Conservation (phyloP, 306 rosid genomes). For the Inga leiocalycina region DNA sequence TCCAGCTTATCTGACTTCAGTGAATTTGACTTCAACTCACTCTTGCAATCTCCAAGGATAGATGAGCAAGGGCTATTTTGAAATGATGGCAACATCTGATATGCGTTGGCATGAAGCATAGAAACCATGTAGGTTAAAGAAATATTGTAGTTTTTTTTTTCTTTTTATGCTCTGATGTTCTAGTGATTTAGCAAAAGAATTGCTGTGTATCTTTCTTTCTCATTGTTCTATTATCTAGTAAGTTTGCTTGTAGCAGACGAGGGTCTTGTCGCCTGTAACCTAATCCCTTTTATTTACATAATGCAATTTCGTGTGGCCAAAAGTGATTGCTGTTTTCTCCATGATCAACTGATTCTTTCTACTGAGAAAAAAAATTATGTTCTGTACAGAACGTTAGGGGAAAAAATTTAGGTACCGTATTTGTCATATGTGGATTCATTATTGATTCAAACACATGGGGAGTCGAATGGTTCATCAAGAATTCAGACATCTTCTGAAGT, state of each 20-base stretch:
- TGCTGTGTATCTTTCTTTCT: background rate
- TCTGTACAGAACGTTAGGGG: too few species aligned
- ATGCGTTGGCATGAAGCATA: background rate
- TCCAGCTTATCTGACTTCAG: background rate
- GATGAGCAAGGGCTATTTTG: background rate
- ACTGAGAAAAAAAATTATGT: too few species aligned
- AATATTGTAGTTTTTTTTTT: too few species aligned
- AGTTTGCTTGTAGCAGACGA: background rate
- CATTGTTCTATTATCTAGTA: background rate
- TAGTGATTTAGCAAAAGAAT: background rate
- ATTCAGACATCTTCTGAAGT: too few species aligned
- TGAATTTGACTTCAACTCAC: background rate
- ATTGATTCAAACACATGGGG: too few species aligned
- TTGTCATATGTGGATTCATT: background rate
- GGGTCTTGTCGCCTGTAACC: background rate
- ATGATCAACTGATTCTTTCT: too few species aligned
- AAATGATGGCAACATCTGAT: background rate
- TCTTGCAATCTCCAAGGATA: too few species aligned
- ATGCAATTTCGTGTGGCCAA: background rate
- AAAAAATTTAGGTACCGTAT: slow-evolving; percentile 15
- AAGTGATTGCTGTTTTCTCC: background rate
- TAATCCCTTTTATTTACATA: background rate
- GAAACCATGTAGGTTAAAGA: background rate
- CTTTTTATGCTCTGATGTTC: too few species aligned
- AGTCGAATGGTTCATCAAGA: too few species aligned